A percentile compares a stretch with the other conserved stretches of the same genome.
Conservation (phyloP, 2,329 filamentous ascomycete genomes). For the Hymenoscyphus repandus region DNA sequence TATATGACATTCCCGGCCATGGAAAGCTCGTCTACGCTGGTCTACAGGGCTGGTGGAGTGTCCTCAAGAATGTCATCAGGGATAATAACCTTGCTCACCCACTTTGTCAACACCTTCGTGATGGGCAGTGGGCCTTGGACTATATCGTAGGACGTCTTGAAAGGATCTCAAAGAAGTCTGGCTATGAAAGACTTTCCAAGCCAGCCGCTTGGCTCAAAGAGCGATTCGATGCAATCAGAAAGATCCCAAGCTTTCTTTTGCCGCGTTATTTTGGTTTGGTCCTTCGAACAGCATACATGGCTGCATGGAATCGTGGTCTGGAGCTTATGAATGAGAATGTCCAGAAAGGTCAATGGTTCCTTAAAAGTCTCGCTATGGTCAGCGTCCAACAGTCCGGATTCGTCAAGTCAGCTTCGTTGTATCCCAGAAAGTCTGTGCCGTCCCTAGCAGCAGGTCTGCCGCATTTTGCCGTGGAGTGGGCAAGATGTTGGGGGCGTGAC, state of each 20-base stretch:
- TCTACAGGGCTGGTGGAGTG: conserved; percentile 97
- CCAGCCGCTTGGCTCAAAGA: conserved; percentile 75
- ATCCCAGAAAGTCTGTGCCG: conserved; percentile 77
- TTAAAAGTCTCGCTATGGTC: conserved; percentile 84
- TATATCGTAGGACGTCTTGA: conserved; percentile 78
- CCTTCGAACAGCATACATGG: conserved; percentile 80
- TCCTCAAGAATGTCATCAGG: conserved; percentile 75
- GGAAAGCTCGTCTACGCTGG: conserved; percentile 90
- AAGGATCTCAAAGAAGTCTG: conserved; percentile 57
- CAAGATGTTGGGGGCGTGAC: conserved; percentile 93
- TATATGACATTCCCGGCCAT: conserved; percentile 78
- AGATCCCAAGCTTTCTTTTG: conserved; percentile 80
- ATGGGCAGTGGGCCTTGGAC: conserved; percentile 89
- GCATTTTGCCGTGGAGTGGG: conserved; percentile 92
- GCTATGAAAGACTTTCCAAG: conserved; percentile 56
- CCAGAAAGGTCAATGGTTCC: conserved; percentile 76
- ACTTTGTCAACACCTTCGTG: conserved; percentile 84
- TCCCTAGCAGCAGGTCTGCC: conserved; percentile 88
- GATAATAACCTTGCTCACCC: conserved; percentile 92
- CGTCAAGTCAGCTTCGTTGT: conserved; percentile 85
- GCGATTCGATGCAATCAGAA: conserved; percentile 79
- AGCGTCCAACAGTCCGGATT: conserved; percentile 86
- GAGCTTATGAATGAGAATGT: conserved; percentile 75
- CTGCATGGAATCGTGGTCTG: conserved; percentile 72
- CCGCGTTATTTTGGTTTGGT: conserved; percentile 92